Conservation (phyloP, 805 yeast species). For the Candida germanica region DNA sequence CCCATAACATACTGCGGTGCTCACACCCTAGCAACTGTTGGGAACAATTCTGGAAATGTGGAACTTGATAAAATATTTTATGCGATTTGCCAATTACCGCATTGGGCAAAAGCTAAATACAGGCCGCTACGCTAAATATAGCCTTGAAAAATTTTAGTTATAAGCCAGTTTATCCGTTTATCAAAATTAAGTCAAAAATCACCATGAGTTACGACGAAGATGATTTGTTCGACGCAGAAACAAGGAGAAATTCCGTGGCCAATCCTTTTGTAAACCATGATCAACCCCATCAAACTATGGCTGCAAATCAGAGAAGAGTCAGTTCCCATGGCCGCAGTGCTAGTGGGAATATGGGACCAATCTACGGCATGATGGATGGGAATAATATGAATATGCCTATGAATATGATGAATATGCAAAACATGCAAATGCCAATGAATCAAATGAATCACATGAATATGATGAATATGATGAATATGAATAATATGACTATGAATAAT, state of each 20-base stretch:
- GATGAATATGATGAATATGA: not conserved
- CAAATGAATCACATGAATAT: not conserved
- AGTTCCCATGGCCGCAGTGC: not conserved
- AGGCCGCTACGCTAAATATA: slow-evolving; percentile 8
- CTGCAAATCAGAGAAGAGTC: not conserved
- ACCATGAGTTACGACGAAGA: slow-evolving; percentile 9
- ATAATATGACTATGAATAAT: not conserved
- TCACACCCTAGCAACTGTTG: not conserved
- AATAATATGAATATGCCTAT: slow-evolving; percentile 4
- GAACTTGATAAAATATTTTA: not conserved
- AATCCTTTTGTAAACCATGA: no score
- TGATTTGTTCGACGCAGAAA: slow-evolving; percentile 11
- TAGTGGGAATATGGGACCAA: not conserved
- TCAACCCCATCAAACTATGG: no score
- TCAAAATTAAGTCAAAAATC: not conserved
- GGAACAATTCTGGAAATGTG: no score
- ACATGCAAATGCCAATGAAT: not conserved
- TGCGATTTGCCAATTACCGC: slow-evolving; percentile 7
- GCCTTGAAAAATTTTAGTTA: slow-evolving; percentile 1
- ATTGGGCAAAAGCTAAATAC: slow-evolving; percentile 9
- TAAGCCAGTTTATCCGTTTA: no score
- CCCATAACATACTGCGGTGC: no score
- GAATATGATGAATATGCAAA: slow-evolving; percentile 5
- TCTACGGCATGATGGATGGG: slow-evolving; percentile 7
- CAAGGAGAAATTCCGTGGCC: slow-evolving; percentile 4